Base-by-base conservation (phyloP, 1,284 basidiomycete genomes). In the Rhodotorula sp. region DNA sequence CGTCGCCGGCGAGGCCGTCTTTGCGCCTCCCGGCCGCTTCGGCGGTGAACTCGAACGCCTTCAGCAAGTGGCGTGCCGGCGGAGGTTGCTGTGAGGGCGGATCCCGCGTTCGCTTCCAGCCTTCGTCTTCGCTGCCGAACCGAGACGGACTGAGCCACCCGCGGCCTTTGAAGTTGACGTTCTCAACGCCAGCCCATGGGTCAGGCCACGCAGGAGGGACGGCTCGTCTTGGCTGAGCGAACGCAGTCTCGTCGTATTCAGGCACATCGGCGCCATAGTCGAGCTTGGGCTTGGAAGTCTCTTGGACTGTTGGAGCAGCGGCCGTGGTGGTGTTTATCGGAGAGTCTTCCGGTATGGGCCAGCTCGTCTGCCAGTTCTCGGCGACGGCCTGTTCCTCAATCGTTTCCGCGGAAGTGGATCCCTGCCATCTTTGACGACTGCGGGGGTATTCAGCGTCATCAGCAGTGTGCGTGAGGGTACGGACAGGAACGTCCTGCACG, bases 11-110 rank as follows among this genome's bases (percentile, higher is more conserved):
- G 26, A 20, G 18, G 6, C 61, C 48, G 33, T 68, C 63, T 26
- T 44, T 15, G 53, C 30, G 46, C 20, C 24, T 30, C 2, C 53
- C 59, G 17, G 56, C 62, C 4, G 30, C 29, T 4, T 26, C 55
- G 12, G 63, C 66, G 12, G 74, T 55, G 42, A 55, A 75, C 57
- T 75, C 74, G 67, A 67, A 65, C 37, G 74, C 74, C 20, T 67
- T 68, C 44, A 66, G 45, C 1, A 75, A 37, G 37, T 64, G 59
- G 24, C 53, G 26, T 18, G 71, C 64, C 1, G 74, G 74, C 2
- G 74, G 73, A 6, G 54, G 46, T 3, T 6, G 20, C 12, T 17
- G 29, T 30, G 53, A 42, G 0, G 71, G 67, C 24, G 71, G 71
- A 24, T 67, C 67, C 6, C 29, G 56, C 55, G 62, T 44, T 6